A percentile compares a stretch with the other conserved stretches of the same genome.
Evolutionary conservation across 257 asterid genomes (phyloP).

Genomic region (Lavandula angustifolia): DNA sequence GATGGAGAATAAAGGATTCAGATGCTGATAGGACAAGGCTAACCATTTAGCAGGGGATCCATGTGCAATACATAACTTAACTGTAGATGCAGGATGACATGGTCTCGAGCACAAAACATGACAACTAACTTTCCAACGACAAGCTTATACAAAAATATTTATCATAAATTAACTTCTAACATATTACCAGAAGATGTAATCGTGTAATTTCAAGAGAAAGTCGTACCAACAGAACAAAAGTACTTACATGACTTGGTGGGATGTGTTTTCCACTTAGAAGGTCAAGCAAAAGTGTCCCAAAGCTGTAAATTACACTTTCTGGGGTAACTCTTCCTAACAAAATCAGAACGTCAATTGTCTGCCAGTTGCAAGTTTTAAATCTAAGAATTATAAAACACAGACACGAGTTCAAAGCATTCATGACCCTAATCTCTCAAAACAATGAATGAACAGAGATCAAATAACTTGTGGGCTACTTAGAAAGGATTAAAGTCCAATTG

Average conservation of each 20-base stretch:
- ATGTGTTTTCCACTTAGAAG: constrained; percentile 95
- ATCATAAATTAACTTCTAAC: neutral
- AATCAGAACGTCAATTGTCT: constrained; percentile 23
- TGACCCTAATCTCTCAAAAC: constrained; percentile 6
- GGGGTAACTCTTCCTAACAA: constrained; percentile 82
- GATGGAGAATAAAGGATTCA: constrained; percentile 3
- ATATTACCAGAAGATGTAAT: constrained; percentile 1
- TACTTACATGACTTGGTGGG: constrained; percentile 92
- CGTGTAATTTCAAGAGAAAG: constrained; percentile 2
- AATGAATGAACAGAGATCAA: constrained; percentile 5
- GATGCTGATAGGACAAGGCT: neutral
- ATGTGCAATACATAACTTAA: constrained; percentile 2
- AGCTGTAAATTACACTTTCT: constrained; percentile 89
- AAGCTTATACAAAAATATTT: constrained; percentile 2
- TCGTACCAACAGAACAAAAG: too few relatives aligned
- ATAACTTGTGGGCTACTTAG: neutral
- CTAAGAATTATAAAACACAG: neutral
- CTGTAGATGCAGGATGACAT: constrained; percentile 11
- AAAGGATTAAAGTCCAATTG: neutral
- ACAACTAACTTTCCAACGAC: neutral
- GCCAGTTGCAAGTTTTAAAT: constrained; percentile 20
- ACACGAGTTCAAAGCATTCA: neutral
- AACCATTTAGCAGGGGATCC: neutral
- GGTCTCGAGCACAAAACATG: neutral
- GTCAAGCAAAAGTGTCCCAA: constrained; percentile 91